Base-by-base conservation (phyloP, 352 stramenopile species). In the Saprolegnia parasitica region DNA sequence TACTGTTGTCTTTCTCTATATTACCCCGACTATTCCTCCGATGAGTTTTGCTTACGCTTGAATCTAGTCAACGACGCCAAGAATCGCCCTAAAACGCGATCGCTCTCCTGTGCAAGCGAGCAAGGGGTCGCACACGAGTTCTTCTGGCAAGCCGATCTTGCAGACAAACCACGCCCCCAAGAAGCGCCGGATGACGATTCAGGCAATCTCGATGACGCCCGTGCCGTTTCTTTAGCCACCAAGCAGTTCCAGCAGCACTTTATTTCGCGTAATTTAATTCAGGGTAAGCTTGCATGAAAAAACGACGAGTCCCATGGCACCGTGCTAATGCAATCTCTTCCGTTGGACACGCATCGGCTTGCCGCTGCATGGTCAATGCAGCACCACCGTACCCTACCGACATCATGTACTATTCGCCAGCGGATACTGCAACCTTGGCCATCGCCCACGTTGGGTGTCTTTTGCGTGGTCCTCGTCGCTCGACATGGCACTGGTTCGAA, bases 121-220 rank as follows among this genome's bases (percentile, higher is more conserved):
- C n/a, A 46, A 26, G 18, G 29, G 23, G 10, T 29, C 46, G 13
- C 26, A 39, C 24, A 20, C 54, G 18, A 61, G 63, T 45, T 70
- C 42, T 21, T 52, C 46, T 20, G 29, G 55, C n/a, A 37, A 35
- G n/a, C 63, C 63, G 39, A 70, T 70, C 23, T 18, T 70, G 21
- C 63, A 70, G 61, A 37, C 49, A 9, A 61, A 54, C 50, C 42
- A 70, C 40, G 29, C 47, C 18, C 11, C 63, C 13, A 70, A 70
- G 54, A 61, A 61, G 46, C 63, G 63, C 13, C 63, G 63, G 37
- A 18, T 70, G 15, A 55, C 50, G 37, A 50, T 70, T 46, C 62
- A 57, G 13, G 52, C 52, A 21, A 40, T 40, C 11, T 60, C 52
- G 20, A 60, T 24, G 52, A 42, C 35, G 4, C 52, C 24, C 13